Conservation (phyloP, 1,284 basidiomycete genomes). For the Tylopilus sp. region DNA sequence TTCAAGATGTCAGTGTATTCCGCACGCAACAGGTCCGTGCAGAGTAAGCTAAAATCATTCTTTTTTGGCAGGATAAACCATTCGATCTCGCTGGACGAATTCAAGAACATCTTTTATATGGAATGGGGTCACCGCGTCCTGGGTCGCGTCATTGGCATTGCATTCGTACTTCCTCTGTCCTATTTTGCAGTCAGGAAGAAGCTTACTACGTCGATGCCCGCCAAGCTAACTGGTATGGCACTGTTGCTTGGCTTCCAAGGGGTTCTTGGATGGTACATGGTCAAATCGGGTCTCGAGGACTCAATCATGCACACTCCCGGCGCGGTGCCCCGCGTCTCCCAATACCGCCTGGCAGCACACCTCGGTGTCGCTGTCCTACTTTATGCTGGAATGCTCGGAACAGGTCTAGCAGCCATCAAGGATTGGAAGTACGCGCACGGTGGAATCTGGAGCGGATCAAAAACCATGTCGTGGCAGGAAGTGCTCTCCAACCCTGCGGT, state of each 20-base stretch:
- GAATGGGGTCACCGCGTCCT: constrained; percentile 97
- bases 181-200: constrained; percentile 75
- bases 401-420: constrained; percentile 74
- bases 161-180: constrained; percentile 74
- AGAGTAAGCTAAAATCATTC: constrained; percentile 5
- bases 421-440: constrained; percentile 73
- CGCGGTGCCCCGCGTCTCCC: constrained; percentile 91
- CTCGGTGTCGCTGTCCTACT: constrained; percentile 87
- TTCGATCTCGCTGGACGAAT: constrained; percentile 82
- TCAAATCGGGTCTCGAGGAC: constrained; percentile 91
- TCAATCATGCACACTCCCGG: constrained; percentile 76
- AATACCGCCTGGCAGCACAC: constrained; percentile 95
- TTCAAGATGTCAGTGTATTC: constrained; percentile 78
- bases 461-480: constrained; percentile 46
- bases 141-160: constrained; percentile 84
- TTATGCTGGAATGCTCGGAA: constrained; percentile 88
- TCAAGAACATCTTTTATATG: constrained; percentile 98
- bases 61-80: constrained; percentile 74
- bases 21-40: neutral
- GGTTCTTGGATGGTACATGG: constrained; percentile 98
- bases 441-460: constrained; percentile 41
- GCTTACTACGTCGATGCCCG: constrained; percentile 60
- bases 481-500: constrained; percentile 57
- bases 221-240: constrained; percentile 68
- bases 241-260: constrained; percentile 88